Percentiles rank a stretch among this genome's conserved stretches.
Evolutionary conservation across 495 filamentous ascomycete genomes (phyloP).

Genomic region (Xylaria cubensis): DNA sequence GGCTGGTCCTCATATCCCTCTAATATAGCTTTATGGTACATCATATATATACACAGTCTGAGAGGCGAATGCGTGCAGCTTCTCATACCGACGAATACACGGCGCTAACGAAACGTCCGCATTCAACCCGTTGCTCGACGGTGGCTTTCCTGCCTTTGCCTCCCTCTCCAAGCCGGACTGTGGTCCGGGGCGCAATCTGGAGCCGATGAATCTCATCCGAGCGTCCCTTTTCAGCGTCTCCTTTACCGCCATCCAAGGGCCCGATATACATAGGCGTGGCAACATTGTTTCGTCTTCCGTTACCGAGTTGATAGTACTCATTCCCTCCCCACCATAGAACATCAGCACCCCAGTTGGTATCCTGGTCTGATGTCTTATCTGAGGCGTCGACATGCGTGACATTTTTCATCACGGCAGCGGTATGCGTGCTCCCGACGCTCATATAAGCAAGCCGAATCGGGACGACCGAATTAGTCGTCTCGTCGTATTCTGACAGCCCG

Average conservation of each 20-base stretch:
- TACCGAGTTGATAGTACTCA: constrained; percentile 91
- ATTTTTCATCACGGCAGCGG: constrained; percentile 81
- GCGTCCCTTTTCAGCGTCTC: constrained; percentile 54
- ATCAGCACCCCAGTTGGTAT: constrained; percentile 84
- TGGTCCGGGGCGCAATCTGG: constrained; percentile 82
- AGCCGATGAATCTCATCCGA: constrained; percentile 73
- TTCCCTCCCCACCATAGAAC: constrained; percentile 94
- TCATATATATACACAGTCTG: constrained; percentile 10
- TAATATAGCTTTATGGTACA: constrained; percentile 21
- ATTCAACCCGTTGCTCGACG: constrained; percentile 88
- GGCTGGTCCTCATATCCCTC: neutral
- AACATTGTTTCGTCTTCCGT: constrained; percentile 83
- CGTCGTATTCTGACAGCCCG: constrained; percentile 84
- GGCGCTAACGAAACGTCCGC: constrained; percentile 82
- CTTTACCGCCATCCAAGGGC: constrained; percentile 66
- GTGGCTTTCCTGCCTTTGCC: constrained; percentile 69
- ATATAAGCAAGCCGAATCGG: constrained; percentile 80
- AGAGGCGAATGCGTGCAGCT: neutral
- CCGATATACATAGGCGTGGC: constrained; percentile 77
- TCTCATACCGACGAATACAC: constrained; percentile 68
- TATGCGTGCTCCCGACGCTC: constrained; percentile 79
- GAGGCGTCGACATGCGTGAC: constrained; percentile 65
- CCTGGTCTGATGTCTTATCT: constrained; percentile 58
- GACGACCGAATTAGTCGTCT: constrained; percentile 64
- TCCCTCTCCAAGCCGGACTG: constrained; percentile 65